Evolutionary conservation across 306 rosid species (phyloP).

Genomic region (Morella rubra): DNA sequence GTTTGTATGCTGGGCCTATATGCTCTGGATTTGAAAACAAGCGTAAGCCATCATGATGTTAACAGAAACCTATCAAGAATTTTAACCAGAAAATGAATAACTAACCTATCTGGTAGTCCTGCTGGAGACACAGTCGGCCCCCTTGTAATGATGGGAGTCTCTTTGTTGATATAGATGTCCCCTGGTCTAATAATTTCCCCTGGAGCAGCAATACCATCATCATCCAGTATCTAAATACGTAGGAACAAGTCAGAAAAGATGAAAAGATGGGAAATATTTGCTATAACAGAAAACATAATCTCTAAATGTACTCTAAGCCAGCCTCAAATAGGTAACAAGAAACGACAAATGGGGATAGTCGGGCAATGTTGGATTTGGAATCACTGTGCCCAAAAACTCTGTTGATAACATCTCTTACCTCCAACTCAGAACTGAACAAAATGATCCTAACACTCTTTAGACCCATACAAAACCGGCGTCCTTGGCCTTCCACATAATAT

Average conservation of each 20-base stretch:
- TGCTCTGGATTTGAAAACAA: conserved; percentile 49
- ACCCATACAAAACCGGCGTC: no score
- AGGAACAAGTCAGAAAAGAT: neutral
- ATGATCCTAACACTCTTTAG: no score
- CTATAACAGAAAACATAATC: no score
- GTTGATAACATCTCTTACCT: no score
- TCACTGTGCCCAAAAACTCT: no score
- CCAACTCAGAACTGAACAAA: no score
- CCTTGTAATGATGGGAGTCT: conserved; percentile 58
- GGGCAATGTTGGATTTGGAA: no score
- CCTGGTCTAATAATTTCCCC: conserved; percentile 72
- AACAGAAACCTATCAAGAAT: conserved; percentile 4
- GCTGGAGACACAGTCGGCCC: conserved; percentile 33
- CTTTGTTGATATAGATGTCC: conserved; percentile 69
- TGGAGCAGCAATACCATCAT: conserved; percentile 92
- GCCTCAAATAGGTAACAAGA: no score
- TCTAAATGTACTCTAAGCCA: no score
- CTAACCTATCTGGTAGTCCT: conserved; percentile 60
- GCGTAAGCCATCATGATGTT: conserved; percentile 9
- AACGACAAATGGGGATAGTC: no score
- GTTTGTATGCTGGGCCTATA: conserved; percentile 41
- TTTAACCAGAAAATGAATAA: neutral
- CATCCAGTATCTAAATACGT: conserved; percentile 65
- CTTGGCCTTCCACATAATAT: no score
- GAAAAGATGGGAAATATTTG: neutral